A percentile compares a stretch with the other conserved stretches of the same genome.
Evolutionary conservation across 1,284 basidiomycete species (phyloP).

Genomic region (Austroboletus novae-zelandiae): DNA sequence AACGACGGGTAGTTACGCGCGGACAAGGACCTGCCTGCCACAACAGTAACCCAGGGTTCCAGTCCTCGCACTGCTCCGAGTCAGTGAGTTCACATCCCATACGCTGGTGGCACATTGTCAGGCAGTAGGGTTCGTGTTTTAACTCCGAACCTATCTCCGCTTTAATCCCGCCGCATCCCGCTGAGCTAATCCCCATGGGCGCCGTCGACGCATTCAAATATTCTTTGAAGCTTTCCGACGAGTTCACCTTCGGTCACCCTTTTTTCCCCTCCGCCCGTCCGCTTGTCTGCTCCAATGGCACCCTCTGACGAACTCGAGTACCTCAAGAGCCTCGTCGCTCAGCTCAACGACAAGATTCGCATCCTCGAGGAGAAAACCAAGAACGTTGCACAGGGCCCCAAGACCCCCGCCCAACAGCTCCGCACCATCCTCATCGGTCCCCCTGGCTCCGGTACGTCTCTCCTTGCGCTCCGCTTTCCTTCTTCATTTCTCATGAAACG

Average conservation of each 20-base stretch:
- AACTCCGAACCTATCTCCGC: constrained; percentile 17
- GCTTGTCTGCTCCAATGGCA: constrained; percentile 42
- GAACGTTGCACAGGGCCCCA: constrained; percentile 38
- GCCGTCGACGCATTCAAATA: not conserved
- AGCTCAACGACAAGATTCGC: constrained; percentile 80
- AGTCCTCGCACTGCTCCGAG: too few relatives aligned
- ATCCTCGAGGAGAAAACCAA: constrained; percentile 67
- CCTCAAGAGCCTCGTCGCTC: constrained; percentile 82
- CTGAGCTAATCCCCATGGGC: constrained; percentile 7
- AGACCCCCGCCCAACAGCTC: constrained; percentile 76
- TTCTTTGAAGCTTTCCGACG: not conserved
- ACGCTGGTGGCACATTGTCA: too few relatives aligned
- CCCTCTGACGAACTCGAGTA: constrained; percentile 78
- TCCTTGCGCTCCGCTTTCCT: not conserved
- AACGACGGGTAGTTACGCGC: not conserved
- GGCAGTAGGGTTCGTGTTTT: too few relatives aligned
- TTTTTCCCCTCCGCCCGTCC: not conserved
- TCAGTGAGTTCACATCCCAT: too few relatives aligned
- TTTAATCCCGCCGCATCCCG: constrained; percentile 13
- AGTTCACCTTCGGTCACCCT: not conserved
- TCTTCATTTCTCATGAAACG: not conserved
- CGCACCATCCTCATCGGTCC: constrained; percentile 94
- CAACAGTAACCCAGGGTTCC: too few relatives aligned
- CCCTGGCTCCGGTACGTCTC: constrained; percentile 84
- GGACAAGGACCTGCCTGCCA: not conserved